These are phyloP conservation scores for Pyrenophora graminea DNA, from an alignment of 2,329 filamentous ascomycete species.

Conservation along the genomic window DNA sequence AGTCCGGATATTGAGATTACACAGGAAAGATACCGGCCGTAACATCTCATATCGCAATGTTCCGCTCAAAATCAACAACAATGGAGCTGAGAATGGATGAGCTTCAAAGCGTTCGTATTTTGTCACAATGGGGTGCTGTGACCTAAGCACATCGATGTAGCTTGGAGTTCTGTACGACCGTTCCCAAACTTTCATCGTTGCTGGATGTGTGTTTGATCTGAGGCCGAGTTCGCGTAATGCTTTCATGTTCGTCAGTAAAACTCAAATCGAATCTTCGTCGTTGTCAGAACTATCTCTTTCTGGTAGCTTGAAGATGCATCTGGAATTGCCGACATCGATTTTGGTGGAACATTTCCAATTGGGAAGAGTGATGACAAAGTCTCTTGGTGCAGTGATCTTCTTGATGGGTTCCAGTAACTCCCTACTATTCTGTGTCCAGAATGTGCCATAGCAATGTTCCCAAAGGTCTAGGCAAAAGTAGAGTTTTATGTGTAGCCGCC, in stretches of 20 bases:
- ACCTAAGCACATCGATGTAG: no score
- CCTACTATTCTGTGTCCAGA: conserved; percentile 18
- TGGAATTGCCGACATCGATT: conserved; percentile 17
- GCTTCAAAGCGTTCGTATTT: no score
- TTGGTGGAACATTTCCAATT: conserved; percentile 16
- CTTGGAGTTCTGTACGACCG: no score
- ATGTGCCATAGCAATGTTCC: conserved; percentile 10
- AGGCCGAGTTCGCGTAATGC: no score
- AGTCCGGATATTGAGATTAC: no score
- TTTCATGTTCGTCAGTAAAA: neutral
- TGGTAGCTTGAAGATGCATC: conserved; percentile 12
- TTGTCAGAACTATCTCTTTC: neutral
- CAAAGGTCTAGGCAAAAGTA: conserved; percentile 7
- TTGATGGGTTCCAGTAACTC: conserved; percentile 19
- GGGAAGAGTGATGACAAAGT: conserved; percentile 26
- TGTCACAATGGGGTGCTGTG: no score
- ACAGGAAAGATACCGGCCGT: no score
- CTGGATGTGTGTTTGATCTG: no score
- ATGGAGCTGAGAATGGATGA: no score
- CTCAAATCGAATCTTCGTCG: neutral
- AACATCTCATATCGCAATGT: no score
- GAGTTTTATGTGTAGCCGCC: conserved; percentile 19
- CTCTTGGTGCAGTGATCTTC: conserved; percentile 13
- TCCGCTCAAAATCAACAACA: no score
- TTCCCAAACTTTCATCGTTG: no score